Evolutionary conservation across 768 basidiomycete species (phyloP), one percentile per base, ranked within the genome.

Genomic region (Amanita subjunquillea): DNA sequence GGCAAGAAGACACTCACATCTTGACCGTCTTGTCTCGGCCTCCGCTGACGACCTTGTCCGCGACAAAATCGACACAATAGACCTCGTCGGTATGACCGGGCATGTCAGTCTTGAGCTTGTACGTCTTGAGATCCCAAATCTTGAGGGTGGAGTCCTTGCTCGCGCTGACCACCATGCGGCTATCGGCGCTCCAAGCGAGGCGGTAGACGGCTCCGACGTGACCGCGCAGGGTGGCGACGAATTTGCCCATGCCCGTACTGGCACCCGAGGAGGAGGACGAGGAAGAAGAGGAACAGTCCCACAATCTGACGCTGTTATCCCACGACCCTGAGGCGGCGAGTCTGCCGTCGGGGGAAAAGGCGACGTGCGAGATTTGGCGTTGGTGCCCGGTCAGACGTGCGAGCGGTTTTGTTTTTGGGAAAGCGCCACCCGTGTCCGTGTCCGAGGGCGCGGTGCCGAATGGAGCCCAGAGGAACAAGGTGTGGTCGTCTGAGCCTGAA

Each of bases 21-120:
- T 96, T 96, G 9, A 97, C 82, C 17, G 81, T 86, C 60, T 82
- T 80, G 69, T 98, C 95, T 41, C 87, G 72, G 12, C 95, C 95
- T n/a, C 94, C 95, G 63, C 91, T 95, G 57, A 96, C 92, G n/a
- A 97, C 79, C 66, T 99, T 99, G 71, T 99, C 95, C 0, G 93
- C 94, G 1, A 99, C 94, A 63, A 96, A 99, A 67, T 98, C 95
- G 13, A 99, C 95, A 62, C 95, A 97, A 69, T 97, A 98, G 34
- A 99, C 94, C 65, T 99, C 95, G 59, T 99, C 95, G 1, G 87
- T 89, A 64, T 99, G 95, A 17, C 95, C 95, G 0, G 93, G 91
- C 15, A 99, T 80, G 65, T 99, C 95, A 6, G 79, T 82, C 63
- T 91, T 88, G 56, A 99, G 82, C 69, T 99, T 98, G 67, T 90